phyloP scores from a whole-genome alignment of 306 rosid species.

The Lathyrus tuberosus region DNA sequence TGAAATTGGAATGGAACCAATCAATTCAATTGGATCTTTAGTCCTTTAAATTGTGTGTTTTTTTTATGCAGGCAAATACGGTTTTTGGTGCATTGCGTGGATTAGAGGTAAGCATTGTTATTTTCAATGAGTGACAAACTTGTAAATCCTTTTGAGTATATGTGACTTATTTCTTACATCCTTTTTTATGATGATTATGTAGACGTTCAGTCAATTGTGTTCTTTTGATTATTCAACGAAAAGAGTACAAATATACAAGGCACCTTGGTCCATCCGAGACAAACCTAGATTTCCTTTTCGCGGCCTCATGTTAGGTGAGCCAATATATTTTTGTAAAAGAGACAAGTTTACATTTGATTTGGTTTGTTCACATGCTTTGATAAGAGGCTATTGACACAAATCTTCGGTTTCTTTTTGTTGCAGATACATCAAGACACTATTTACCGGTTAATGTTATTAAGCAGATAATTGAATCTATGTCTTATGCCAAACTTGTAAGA shows the following conservation, averaged over 20 bases:
- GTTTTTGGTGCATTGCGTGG: slow-evolving; percentile 58
- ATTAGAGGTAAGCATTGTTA: slow-evolving; percentile 60
- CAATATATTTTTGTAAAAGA: slow-evolving; percentile 31
- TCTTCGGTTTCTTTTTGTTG: slow-evolving; percentile 41
- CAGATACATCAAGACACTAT: slow-evolving; percentile 98
- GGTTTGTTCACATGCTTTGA: slow-evolving; percentile 27
- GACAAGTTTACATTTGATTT: slow-evolving; percentile 15
- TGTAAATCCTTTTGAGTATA: slow-evolving; percentile 16
- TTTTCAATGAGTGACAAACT: background rate
- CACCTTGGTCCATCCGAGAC: slow-evolving; percentile 88
- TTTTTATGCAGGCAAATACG: slow-evolving; percentile 49
- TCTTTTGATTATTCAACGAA: slow-evolving; percentile 74
- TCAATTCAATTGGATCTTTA: background rate
- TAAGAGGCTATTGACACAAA: slow-evolving; percentile 39
- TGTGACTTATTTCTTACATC: slow-evolving; percentile 25
- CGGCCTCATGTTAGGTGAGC: slow-evolving; percentile 87
- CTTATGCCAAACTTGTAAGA: slow-evolving; percentile 92
- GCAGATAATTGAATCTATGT: slow-evolving; percentile 88
- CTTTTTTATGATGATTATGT: slow-evolving; percentile 40
- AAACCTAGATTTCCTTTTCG: slow-evolving; percentile 85
- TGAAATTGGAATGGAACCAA: slow-evolving; percentile 19
- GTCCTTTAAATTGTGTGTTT: background rate
- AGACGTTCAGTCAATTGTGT: slow-evolving; percentile 98
- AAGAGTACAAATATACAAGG: slow-evolving; percentile 65
- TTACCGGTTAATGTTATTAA: slow-evolving; percentile 78